Evolutionary conservation across 257 asterid genomes (phyloP).

Genomic region (Prunella vulgaris): DNA sequence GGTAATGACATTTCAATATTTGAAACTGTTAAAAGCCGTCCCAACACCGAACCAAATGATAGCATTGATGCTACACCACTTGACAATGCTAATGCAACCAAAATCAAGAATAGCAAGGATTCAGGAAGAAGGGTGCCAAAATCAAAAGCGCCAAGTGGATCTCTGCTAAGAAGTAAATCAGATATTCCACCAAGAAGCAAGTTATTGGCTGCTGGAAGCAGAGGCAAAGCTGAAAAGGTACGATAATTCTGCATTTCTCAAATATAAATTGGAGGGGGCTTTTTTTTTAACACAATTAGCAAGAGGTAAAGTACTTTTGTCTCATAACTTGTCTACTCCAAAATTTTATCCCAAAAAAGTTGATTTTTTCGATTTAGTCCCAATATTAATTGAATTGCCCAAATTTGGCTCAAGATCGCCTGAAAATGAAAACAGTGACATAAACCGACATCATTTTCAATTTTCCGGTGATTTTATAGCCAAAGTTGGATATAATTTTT

Average conservation of each 20-base stretch:
- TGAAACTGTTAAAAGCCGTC: constrained; percentile 28
- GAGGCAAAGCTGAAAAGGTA: constrained; percentile 62
- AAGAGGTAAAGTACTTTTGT: too few species aligned
- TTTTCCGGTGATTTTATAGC: too few species aligned
- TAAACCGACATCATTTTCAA: too few species aligned
- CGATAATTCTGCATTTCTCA: background rate
- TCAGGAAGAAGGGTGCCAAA: constrained; percentile 35
- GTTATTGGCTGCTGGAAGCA: constrained; percentile 37
- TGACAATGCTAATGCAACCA: constrained; percentile 26
- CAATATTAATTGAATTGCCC: too few species aligned
- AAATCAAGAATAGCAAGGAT: constrained; percentile 21
- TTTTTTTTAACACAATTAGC: background rate
- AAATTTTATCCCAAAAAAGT: too few species aligned
- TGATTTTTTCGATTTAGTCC: too few species aligned
- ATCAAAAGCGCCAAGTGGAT: constrained; percentile 35
- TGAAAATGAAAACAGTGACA: too few species aligned
- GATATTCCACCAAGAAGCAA: constrained; percentile 39
- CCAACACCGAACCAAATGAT: constrained; percentile 21
- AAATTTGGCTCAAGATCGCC: too few species aligned
- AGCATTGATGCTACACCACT: constrained; percentile 26
- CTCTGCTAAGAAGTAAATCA: constrained; percentile 53
- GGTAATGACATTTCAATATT: constrained; percentile 30
- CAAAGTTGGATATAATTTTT: too few species aligned
- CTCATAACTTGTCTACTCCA: too few species aligned
- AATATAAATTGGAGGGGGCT: background rate